phyloP scores from a whole-genome alignment of 2,329 filamentous ascomycete genomes.

The Bertia moriformis region DNA sequence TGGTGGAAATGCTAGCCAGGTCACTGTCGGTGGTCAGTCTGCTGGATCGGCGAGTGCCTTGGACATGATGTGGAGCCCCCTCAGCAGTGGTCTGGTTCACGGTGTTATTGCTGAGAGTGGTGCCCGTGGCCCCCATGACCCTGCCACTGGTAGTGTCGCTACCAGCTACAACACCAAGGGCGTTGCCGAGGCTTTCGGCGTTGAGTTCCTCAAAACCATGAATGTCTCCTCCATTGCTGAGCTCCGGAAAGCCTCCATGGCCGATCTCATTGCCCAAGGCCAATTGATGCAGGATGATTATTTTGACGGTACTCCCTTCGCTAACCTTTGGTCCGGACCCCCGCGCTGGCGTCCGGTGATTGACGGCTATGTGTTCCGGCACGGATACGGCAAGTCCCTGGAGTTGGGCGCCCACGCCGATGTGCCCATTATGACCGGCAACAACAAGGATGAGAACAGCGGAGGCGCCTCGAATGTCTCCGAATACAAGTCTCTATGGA shows the following conservation, averaged over 20 bases:
- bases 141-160: slow-evolving; percentile 8
- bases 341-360: slow-evolving; percentile 11
- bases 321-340: slow-evolving; percentile 6
- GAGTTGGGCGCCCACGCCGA: slow-evolving; percentile 7
- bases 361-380: slow-evolving; percentile 11
- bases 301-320: slow-evolving; percentile 8
- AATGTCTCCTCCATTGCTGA: slow-evolving; percentile 7
- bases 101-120: slow-evolving; percentile 14
- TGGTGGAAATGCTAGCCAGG: slow-evolving; percentile 14
- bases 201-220: slow-evolving; percentile 4
- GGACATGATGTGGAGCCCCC: slow-evolving; percentile 10
- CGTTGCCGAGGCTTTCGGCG: slow-evolving; percentile 6
- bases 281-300: slow-evolving; percentile 7
- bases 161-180: slow-evolving; percentile 8
- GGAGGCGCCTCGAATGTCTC: slow-evolving; percentile 4
- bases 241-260: slow-evolving; percentile 5
- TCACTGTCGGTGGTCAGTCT: slow-evolving; percentile 14
- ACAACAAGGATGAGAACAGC: slow-evolving; percentile 11
- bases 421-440: slow-evolving; percentile 13
- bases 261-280: slow-evolving; percentile 5
- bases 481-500: slow-evolving; percentile 5
- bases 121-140: slow-evolving; percentile 11
- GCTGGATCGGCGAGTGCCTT: slow-evolving; percentile 7
- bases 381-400: slow-evolving; percentile 8
- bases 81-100: slow-evolving; percentile 7